Conservation (phyloP, 2,329 filamentous ascomycete genomes). For the Cercospora brassicicola region DNA sequence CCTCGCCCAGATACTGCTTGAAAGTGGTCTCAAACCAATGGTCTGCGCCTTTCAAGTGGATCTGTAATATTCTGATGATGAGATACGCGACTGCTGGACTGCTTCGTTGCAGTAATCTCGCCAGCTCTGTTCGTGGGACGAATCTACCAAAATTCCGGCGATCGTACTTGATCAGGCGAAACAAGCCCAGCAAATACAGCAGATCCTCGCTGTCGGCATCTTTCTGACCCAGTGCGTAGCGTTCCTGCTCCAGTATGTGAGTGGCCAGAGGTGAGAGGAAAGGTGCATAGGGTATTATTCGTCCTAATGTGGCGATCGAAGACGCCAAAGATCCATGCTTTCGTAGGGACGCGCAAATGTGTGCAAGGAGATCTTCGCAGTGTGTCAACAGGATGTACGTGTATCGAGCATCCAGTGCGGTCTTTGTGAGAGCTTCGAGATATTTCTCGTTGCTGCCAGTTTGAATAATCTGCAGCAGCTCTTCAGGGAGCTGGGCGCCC, state of each 20-base stretch:
- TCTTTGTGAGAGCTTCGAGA: constrained; percentile 68
- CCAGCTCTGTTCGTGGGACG: constrained; percentile 66
- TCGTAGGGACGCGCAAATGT: constrained; percentile 66
- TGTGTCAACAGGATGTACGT: constrained; percentile 73
- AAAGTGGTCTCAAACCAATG: constrained; percentile 72
- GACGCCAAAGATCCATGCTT: constrained; percentile 44
- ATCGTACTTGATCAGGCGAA: constrained; percentile 78
- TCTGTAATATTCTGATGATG: constrained; percentile 75
- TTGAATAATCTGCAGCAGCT: constrained; percentile 67
- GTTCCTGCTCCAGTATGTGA: constrained; percentile 26
- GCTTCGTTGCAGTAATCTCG: constrained; percentile 63
- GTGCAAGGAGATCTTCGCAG: constrained; percentile 74
- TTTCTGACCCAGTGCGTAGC: constrained; percentile 13
- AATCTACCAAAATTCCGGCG: constrained; percentile 64
- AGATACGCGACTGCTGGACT: constrained; percentile 70
- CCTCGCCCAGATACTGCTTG: constrained; percentile 60
- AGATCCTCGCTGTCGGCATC: constrained; percentile 25
- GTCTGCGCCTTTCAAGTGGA: constrained; percentile 78
- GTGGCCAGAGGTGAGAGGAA: constrained; percentile 59
- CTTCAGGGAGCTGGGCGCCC: constrained; percentile 64
- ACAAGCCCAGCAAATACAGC: constrained; percentile 63
- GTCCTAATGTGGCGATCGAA: constrained; percentile 68
- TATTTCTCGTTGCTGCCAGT: constrained; percentile 62
- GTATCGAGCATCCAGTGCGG: constrained; percentile 67
- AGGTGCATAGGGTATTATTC: constrained; percentile 78